Base-by-base conservation (phyloP, 169 alveolate genomes). In the Cryptosporidium tyzzeri region DNA sequence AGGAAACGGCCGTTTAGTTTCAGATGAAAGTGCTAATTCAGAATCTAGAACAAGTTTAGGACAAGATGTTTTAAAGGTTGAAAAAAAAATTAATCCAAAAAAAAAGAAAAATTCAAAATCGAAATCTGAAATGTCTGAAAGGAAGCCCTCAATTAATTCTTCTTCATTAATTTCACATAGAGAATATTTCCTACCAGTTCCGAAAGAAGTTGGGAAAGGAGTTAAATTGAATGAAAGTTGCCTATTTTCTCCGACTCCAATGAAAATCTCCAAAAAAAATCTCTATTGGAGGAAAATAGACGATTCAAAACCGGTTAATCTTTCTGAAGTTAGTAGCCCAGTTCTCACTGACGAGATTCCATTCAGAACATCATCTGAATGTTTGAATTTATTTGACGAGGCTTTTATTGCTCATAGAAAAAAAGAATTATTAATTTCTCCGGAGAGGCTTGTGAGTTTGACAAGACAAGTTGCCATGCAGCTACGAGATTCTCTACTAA, bases 401-500 rank as follows among this genome's bases (percentile, higher is more conserved):
- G 33, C 89, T 26, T 44, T 62, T 44, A 23, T 10, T 37, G 80
- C 44, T 26, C 14, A 31, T 48, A 61, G 62, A 59, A 80, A 65
- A 41, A 58, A 45, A 8, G 75, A 80, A 26, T 41, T 62, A 26
- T 41, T 80, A 26, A 62, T 80, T 61, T 80, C 89, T 18, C 89
- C 89, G 16, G 89, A 80, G 33, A 50, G 33, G 5, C 31, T 80
- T 65, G 89, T 80, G n/a, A 48, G 80, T 9, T 39, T 61, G 14
- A 73, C 50, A n/a, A 58, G 89, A 18, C 89, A 80, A 16, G 75
- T 45, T 39, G 89, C 48, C 0, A 80, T 80, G 89, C 89, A 80
- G 65, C 31, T 80, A 45, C 41, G 89, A 0, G 75, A 59, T 45
- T 62, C 89, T 48, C 31, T 80, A 35, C 10, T 37, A 65, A 65